Evolutionary conservation across 345 rosid species (phyloP), one percentile per base, ranked within the genome.

Genomic region (Aurinia saxatilis): DNA sequence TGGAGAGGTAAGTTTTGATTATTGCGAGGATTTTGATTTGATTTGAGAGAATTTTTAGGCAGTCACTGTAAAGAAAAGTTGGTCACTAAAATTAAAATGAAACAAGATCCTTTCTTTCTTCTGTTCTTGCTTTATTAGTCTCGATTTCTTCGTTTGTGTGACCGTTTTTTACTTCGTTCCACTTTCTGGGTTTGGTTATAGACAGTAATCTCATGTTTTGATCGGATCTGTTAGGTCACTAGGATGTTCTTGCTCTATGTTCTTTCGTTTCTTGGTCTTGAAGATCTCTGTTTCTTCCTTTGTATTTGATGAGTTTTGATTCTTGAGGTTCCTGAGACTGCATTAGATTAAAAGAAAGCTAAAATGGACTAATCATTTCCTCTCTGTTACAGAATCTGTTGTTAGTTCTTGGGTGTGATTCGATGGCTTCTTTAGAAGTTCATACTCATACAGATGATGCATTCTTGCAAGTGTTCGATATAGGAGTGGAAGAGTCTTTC

Each of bases 361-460:
- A n/a, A n/a, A n/a, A n/a, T n/a, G n/a, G n/a, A n/a, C n/a, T n/a
- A n/a, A n/a, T n/a, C n/a, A n/a, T n/a, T 27, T 4, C 14, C 25
- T 42, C 38, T 29, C 37, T 41, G 29, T 46, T 12, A 27, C 65
- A 31, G 65, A 46, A 46, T 7, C 49, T 13, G 8, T 10, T 17
- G 8, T 38, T 25, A n/a, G 0, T 29, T 33, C 1, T 23, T 10
- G 5, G 13, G 64, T 42, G 44, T 45, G 66, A 10, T 62, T 38
- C 57, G 67, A 84, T 83, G 91, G 80, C 95, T 75, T 77, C 86
- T 45, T 72, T 78, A 10, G 75, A 79, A 77, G 33, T 69, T 8
- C 76, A 64, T 60, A 59, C 75, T 1, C 30, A 34, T 10, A 47
- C 67, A 53, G 82, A 81, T 66, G 67, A 25, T 16, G 23, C 81